Evolutionary conservation across 257 asterid species (phyloP).

Genomic region (Salvia hispanica): DNA sequence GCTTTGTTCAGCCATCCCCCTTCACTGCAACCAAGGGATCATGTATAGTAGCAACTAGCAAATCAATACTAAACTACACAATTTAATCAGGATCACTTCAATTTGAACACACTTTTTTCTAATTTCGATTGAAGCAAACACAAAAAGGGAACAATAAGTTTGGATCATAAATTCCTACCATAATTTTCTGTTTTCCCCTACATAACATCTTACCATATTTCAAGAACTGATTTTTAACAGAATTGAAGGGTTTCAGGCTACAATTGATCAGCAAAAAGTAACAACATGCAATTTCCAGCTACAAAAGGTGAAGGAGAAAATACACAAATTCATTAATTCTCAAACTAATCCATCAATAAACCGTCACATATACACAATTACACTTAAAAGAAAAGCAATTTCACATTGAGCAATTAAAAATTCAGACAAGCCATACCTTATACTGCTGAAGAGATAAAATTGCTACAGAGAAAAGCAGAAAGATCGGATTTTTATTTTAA

Average conservation of each 20-base stretch:
- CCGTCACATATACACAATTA: background rate
- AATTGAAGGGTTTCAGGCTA: background rate
- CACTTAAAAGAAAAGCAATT: background rate
- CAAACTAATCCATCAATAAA: conserved; percentile 25
- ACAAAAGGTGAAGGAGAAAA: background rate
- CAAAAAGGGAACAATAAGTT: background rate
- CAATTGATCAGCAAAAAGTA: conserved; percentile 14
- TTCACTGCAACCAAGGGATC: conserved; percentile 20
- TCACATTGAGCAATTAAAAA: background rate
- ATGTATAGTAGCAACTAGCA: background rate
- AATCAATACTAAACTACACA: background rate
- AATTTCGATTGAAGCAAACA: background rate
- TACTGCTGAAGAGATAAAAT: background rate
- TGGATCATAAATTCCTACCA: background rate
- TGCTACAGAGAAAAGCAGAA: conserved; percentile 10
- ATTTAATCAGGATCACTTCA: background rate
- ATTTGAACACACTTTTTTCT: background rate
- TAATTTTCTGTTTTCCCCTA: background rate
- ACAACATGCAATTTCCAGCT: background rate
- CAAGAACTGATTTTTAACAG: conserved; percentile 1
- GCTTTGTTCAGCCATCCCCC: conserved; percentile 33
- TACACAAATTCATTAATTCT: background rate
- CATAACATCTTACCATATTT: conserved; percentile 2
- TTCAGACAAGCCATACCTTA: conserved; percentile 12
- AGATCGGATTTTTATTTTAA: conserved; percentile 3